Evolutionary conservation across 495 filamentous ascomycete genomes (phyloP).

Genomic region (Penicillium bialowiezense): DNA sequence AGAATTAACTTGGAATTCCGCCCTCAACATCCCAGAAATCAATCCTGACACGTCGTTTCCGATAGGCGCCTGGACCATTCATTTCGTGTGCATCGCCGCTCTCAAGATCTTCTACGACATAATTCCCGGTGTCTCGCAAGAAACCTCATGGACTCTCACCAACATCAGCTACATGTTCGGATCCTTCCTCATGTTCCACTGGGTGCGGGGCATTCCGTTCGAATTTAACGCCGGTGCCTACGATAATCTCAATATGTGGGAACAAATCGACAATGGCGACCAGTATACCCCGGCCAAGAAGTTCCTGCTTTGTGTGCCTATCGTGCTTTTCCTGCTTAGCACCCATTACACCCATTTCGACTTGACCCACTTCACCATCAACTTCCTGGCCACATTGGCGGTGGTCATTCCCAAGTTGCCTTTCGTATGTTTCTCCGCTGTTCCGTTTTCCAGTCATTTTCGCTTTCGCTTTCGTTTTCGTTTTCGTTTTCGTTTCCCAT

Average conservation of each 20-base stretch:
- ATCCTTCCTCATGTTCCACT: conserved; percentile 99
- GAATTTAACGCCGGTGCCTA: conserved; percentile 99
- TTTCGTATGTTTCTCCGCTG: conserved; percentile 63
- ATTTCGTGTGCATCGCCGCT: conserved; percentile 81
- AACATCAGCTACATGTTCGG: conserved; percentile 99
- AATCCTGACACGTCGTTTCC: not conserved
- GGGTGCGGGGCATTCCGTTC: conserved; percentile 95
- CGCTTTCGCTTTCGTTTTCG: no score
- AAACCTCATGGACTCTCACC: conserved; percentile 96
- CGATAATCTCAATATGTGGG: conserved; percentile 99
- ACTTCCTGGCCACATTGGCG: conserved; percentile 83
- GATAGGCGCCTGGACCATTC: conserved; percentile 93
- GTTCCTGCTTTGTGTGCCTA: conserved; percentile 90
- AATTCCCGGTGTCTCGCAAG: conserved; percentile 90
- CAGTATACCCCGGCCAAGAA: conserved; percentile 99
- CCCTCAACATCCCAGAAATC: no score
- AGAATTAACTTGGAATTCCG: no score
- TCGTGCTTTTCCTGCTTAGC: conserved; percentile 90
- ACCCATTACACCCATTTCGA: conserved; percentile 99
- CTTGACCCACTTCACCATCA: conserved; percentile 92
- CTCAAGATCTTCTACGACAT: conserved; percentile 97
- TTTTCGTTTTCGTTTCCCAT: no score
- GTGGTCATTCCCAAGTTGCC: conserved; percentile 96
- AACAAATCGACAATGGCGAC: conserved; percentile 98
- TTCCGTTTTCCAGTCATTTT: conserved; percentile 4